phyloP scores from a whole-genome alignment of 2,329 filamentous ascomycete species.

The Xylaria polymorpha region DNA sequence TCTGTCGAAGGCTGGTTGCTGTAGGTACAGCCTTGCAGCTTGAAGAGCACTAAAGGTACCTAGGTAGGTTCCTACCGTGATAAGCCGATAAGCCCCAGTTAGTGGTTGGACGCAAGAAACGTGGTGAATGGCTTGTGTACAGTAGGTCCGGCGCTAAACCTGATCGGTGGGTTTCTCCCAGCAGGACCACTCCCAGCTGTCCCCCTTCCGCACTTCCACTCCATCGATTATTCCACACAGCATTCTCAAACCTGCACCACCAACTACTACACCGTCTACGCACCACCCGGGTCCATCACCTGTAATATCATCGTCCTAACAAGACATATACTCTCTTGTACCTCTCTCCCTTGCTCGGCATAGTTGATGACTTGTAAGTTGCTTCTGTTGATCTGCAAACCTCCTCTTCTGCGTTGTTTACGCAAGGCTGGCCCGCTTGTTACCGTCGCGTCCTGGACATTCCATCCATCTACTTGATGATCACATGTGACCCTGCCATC shows the following conservation, averaged over 20 bases:
- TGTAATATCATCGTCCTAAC: conserved; percentile 33
- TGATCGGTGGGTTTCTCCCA: conserved; percentile 31
- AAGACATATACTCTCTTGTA: conserved; percentile 35
- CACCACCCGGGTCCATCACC: conserved; percentile 47
- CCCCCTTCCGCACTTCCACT: conserved; percentile 49
- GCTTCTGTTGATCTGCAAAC: conserved; percentile 36
- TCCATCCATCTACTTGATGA: conserved; percentile 47
- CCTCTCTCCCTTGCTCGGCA: conserved; percentile 36
- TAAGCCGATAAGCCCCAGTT: conserved; percentile 35
- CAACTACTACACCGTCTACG: conserved; percentile 45
- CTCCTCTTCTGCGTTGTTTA: conserved; percentile 39
- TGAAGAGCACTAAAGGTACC: background rate
- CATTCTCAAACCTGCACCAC: conserved; percentile 45
- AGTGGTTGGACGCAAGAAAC: background rate
- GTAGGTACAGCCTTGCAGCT: conserved; percentile 5
- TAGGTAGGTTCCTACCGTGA: background rate
- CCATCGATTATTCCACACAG: conserved; percentile 48
- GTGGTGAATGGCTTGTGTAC: conserved; percentile 31
- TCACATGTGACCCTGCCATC: conserved; percentile 49
- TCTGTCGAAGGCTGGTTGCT: background rate
- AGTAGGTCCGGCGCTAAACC: conserved; percentile 34
- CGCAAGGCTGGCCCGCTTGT: conserved; percentile 46
- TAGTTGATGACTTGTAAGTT: conserved; percentile 53
- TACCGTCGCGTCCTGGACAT: conserved; percentile 47
- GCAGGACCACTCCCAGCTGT: conserved; percentile 38